Base-by-base conservation (phyloP, 352 stramenopile species). In the Pythium guiyangense region DNA sequence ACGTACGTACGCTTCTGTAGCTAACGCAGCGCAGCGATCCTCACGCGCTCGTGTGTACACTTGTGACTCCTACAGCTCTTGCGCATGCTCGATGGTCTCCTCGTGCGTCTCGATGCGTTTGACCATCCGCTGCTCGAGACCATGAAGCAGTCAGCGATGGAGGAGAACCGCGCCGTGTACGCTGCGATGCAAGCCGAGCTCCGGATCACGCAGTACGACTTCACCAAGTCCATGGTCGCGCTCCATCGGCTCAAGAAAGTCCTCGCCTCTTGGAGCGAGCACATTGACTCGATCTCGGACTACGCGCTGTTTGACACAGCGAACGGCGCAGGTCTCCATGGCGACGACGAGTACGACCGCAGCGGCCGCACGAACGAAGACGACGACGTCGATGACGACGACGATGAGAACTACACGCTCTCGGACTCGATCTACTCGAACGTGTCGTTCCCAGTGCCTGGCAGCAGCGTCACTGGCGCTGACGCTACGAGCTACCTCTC, bases 231-330 rank as follows among this genome's bases (percentile, higher is more conserved):
- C 27, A 89, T 90, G 62, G 75, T 89, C 17, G 72, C 78, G 20
- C 50, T 93, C 14, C 79, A 91, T 57, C 76, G 75, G 18, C 77
- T 91, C 35, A 93, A 91, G 63, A 62, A 69, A 15, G 70, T 77
- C 43, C 43, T 90, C 22, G 73, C 70, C 10, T 77, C 72, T 9
- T 92, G 82, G 82, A 88, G 79, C 60, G 79, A 92, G 35, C 82
- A 92, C 62, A 90, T 92, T 51, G 82, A 92, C 61, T 70, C 64
- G 40, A 68, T 90, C 40, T 89, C 79, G 8, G 82, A 92, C 35
- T 92, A 92, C 22, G 79, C 79, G 22, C 65, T 90, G 12, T 92
- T 87, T 49, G 79, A 89, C 57, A 78, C 84, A 1, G 71, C 40
- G 46, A 60, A 49, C 4, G 43, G 59, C 6, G 63, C 69, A 37